Base-by-base conservation (phyloP, 768 basidiomycete species). In the Amanita subjunquillea region DNA sequence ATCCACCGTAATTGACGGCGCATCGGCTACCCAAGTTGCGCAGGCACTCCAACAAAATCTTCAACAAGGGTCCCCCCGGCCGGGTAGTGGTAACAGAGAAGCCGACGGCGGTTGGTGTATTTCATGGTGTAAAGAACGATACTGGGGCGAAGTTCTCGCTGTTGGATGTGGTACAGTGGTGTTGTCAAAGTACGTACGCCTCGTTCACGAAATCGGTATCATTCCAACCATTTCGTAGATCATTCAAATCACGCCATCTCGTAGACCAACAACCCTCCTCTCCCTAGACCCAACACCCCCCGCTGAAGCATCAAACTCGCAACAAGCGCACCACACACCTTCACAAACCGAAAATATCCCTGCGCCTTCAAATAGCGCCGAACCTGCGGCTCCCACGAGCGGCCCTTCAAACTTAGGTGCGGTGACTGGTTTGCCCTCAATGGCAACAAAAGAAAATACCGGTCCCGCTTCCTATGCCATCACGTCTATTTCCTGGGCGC, bases 81-180 rank as follows among this genome's bases (percentile, higher is more conserved):
- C 72, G 13, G 76, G 78, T 1, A 55, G 70, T 22, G 84, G 80
- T 0, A 83, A 79, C 58, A 74, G 85, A 39, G 88, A 94, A 65
- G 91, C 91, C 2, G 85, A 91, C 51, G 91, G 91, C 3, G 94
- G 89, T 1, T 97, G 92, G 92, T 87, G 84, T 53, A 67, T 99
- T 40, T 87, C 86, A 6, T 99, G 94, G 93, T 97, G 94, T 67
- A 91, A 91, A 62, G 96, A 98, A 60, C 76, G 79, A 55, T 96
- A 93, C 67, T 96, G 93, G 93, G 95, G 95, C 2, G 89, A 93
- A 62, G 62, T 95, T 17, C 72, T 97, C 46, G 92, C 91, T 7
- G 83, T 82, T 0, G 79, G 82, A 2, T 79, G 78, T 50, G 93
- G 92, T 1, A 74, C 79, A 1, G 72, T 54, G 87, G 89, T 0